Evolutionary conservation across 1,284 basidiomycete species (phyloP).

Genomic region (Ceratobasidium sp.): DNA sequence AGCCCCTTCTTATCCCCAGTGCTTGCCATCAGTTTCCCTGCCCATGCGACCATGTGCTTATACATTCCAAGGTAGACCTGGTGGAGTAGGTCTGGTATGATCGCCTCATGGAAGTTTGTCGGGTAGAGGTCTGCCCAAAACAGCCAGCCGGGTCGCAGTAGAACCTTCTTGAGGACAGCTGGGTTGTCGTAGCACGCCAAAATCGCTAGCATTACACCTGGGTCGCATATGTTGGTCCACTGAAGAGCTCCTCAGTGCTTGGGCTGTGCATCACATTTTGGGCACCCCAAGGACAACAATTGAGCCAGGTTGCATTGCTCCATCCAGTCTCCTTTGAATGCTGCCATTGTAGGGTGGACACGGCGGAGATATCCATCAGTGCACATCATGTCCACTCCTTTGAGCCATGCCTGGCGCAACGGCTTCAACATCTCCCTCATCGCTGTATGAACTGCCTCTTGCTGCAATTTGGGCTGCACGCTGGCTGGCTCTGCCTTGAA

Average conservation of each 20-base stretch:
- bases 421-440: constrained; percentile 41
- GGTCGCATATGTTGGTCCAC: too few relatives aligned
- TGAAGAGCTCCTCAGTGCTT: too few relatives aligned
- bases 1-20: too few relatives aligned
- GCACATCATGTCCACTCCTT: constrained; percentile 39
- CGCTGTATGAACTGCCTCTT: constrained; percentile 40
- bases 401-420: constrained; percentile 29
- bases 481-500: too few relatives aligned
- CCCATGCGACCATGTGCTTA: constrained; percentile 45
- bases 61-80: constrained; percentile 49
- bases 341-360: constrained; percentile 41
- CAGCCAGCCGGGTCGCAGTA: constrained; percentile 31
- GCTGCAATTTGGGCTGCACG: neutral
- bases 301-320: constrained; percentile 33
- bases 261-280: too few relatives aligned
- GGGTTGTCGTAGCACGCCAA: too few relatives aligned
- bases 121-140: constrained; percentile 46
- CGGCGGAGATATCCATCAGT: constrained; percentile 36
- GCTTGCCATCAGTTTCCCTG: constrained; percentile 3
- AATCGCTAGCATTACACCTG: neutral
- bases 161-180: too few relatives aligned
- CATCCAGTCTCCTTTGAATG: constrained; percentile 35
- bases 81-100: constrained; percentile 48
- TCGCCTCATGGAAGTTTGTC: constrained; percentile 43
- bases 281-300: constrained; percentile 26